These are phyloP conservation scores for Candida broadrunensis DNA, from an alignment of 805 yeast species.

Conservation along the genomic window DNA sequence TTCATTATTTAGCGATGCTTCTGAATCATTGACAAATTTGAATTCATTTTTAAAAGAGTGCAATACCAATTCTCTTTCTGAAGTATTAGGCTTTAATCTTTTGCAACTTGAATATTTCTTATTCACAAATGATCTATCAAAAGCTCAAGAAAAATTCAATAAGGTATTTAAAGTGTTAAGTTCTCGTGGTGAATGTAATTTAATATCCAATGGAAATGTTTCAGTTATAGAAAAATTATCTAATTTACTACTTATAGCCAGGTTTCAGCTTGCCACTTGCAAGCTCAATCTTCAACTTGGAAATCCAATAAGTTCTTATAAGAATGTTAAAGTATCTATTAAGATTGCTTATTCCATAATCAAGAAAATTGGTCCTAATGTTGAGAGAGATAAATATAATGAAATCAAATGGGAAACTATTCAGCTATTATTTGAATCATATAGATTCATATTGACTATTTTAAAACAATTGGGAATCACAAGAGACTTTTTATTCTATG, in stretches of 20 bases:
- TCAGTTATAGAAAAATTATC: constrained; percentile 17
- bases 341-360: constrained; percentile 53
- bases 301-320: constrained; percentile 26
- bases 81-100: constrained; percentile 22
- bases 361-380: constrained; percentile 30
- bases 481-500: constrained; percentile 55
- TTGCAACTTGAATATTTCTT: constrained; percentile 28
- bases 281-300: constrained; percentile 13
- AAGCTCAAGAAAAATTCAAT: constrained; percentile 19
- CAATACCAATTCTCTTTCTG: constrained; percentile 5
- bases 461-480: constrained; percentile 51
- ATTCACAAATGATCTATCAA: constrained; percentile 11
- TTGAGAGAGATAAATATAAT: constrained; percentile 15
- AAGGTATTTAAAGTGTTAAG: constrained; percentile 19
- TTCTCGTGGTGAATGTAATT: constrained; percentile 26
- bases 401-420: constrained; percentile 37
- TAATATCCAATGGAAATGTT: constrained; percentile 10
- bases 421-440: constrained; percentile 31
- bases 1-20: constrained; percentile 8
- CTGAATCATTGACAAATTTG: constrained; percentile 13
- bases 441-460: constrained; percentile 35
- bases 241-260: constrained; percentile 29
- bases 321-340: constrained; percentile 46
- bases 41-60: constrained; percentile 11
- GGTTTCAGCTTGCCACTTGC: constrained; percentile 31